phyloP scores from a whole-genome alignment of 257 asterid species.

The Paulownia fortunei region DNA sequence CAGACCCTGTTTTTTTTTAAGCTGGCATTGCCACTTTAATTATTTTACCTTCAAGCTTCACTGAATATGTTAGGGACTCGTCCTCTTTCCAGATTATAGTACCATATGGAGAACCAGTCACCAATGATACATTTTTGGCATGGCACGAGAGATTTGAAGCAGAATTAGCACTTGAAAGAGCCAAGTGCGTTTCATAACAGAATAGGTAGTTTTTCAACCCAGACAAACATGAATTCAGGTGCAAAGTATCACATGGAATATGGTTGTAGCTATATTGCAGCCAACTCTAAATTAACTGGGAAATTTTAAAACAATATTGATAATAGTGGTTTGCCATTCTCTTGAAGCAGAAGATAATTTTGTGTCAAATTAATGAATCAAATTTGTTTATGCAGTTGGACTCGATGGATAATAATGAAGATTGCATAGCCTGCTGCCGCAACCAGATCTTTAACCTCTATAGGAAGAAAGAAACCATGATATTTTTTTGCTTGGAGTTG shows the following conservation, averaged over 20 bases:
- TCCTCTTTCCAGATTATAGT: conserved; percentile 57
- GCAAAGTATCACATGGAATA: background rate
- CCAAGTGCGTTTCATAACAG: conserved; percentile 64
- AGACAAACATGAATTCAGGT: background rate
- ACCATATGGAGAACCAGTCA: conserved; percentile 88
- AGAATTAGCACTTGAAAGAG: conserved; percentile 78
- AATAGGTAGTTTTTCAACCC: conserved; percentile 1
- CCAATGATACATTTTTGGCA: conserved; percentile 78
- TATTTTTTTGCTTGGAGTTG: background rate
- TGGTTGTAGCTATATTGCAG: background rate
- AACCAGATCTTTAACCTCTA: background rate
- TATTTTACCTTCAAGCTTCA: background rate
- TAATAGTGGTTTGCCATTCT: background rate
- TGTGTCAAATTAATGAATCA: background rate
- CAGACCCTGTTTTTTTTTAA: too few relatives aligned
- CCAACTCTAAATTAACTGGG: background rate
- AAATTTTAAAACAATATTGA: too few relatives aligned
- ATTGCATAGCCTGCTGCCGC: too few relatives aligned
- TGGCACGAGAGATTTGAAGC: conserved; percentile 92
- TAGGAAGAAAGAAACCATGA: background rate
- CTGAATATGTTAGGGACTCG: conserved; percentile 18
- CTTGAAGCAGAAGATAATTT: background rate
- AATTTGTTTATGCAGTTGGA: background rate
- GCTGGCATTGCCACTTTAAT: too few relatives aligned
- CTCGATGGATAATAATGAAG: background rate